Percentiles rank a stretch among this genome's conserved stretches.
These are phyloP conservation scores for Thermomucor indicae-seudaticae DNA, from an alignment of 371 early-diverging fungal genomes.

Conservation along the genomic window DNA sequence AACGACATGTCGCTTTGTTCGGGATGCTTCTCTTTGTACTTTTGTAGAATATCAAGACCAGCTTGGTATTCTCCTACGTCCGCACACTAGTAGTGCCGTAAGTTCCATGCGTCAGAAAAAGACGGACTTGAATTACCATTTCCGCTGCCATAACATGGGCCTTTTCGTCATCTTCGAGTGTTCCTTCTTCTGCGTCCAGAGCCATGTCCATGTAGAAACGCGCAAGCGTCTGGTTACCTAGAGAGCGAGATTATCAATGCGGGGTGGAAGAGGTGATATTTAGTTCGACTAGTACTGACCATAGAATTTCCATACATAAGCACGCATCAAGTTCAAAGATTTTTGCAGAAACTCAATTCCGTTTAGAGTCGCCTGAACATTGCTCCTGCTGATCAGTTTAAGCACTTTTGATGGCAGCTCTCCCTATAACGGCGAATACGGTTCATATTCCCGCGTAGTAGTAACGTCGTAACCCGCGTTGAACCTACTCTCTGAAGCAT, in stretches of 20 bases:
- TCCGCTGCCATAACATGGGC: conserved; percentile 16
- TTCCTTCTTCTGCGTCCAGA: conserved; percentile 4
- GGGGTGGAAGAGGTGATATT: not conserved
- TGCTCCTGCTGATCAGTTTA: not conserved
- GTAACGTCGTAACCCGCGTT: not conserved
- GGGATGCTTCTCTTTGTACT: conserved; percentile 14
- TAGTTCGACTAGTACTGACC: not conserved
- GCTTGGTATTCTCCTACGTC: conserved; percentile 18
- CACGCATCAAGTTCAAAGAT: not conserved
- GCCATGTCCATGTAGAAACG: conserved; percentile 25
- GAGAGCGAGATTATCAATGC: conserved; percentile 17
- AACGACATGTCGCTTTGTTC: conserved; percentile 21
- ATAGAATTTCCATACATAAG: not conserved
- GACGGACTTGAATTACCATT: conserved; percentile 16
- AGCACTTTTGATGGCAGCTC: not conserved
- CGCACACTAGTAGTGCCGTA: conserved; percentile 12
- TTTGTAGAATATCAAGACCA: conserved; percentile 16
- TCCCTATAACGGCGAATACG: not conserved
- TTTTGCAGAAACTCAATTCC: not conserved
- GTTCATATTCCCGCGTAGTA: not conserved
- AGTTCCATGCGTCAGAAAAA: not conserved
- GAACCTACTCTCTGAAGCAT: conserved; percentile 11
- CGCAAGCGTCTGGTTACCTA: conserved; percentile 7
- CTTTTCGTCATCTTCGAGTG: conserved; percentile 26
- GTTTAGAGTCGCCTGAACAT: not conserved